Evolutionary conservation across 2,329 filamentous ascomycete species (phyloP).

Genomic region (Cadophora sp.): DNA sequence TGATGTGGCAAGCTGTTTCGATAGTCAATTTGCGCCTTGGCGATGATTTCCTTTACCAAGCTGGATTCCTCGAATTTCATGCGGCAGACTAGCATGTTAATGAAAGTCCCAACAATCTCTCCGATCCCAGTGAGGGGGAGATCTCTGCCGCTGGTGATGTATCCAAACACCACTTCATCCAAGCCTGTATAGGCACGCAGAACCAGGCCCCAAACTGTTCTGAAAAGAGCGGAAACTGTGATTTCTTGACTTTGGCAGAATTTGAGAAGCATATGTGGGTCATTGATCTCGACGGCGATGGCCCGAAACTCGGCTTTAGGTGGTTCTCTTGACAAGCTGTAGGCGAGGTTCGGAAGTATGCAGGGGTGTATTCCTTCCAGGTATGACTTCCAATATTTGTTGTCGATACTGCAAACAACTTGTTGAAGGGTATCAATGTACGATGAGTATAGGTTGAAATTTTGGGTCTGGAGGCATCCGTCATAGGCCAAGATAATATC

Average conservation of each 20-base stretch:
- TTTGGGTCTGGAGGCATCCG: slow-evolving; percentile 25
- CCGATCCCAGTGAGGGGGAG: slow-evolving; percentile 52
- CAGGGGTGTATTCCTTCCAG: slow-evolving; percentile 39
- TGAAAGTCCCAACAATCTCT: slow-evolving; percentile 53
- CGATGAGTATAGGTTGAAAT: background rate
- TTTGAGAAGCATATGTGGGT: slow-evolving; percentile 30
- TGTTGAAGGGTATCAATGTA: slow-evolving; percentile 46
- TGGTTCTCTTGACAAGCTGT: slow-evolving; percentile 26
- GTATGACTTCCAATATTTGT: slow-evolving; percentile 42
- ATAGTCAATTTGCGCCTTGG: slow-evolving; percentile 43
- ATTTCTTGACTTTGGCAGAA: slow-evolving; percentile 48
- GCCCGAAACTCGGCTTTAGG: slow-evolving; percentile 25
- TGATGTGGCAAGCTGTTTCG: slow-evolving; percentile 44
- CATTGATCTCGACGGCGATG: slow-evolving; percentile 34
- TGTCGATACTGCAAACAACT: slow-evolving; percentile 27
- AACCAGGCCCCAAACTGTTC: slow-evolving; percentile 49
- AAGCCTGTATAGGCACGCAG: slow-evolving; percentile 46
- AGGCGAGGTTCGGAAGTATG: slow-evolving; percentile 46
- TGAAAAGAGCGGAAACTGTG: slow-evolving; percentile 48
- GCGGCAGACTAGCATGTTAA: slow-evolving; percentile 48
- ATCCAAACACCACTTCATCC: slow-evolving; percentile 50
- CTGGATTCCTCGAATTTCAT: slow-evolving; percentile 30
- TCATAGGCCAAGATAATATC: slow-evolving; percentile 51
- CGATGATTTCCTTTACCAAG: slow-evolving; percentile 40
- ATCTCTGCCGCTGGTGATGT: slow-evolving; percentile 50